Conservation (phyloP, 176 grass and related monocot species). For the Hsuehochloa calcarea region DNA sequence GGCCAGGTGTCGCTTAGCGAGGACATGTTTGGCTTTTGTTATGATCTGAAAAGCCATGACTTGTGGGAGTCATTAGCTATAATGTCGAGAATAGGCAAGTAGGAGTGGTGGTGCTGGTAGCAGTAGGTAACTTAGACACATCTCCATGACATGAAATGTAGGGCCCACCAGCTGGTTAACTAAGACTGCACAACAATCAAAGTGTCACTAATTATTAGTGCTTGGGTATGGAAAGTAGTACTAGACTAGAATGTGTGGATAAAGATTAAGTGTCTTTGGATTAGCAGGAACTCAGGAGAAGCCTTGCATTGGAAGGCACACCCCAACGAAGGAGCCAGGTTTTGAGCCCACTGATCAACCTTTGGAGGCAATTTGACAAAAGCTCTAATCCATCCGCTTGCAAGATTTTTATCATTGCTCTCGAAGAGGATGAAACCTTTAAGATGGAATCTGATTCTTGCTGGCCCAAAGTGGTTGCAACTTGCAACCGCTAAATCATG, state of each 20-base stretch:
- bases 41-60: slow-evolving; percentile 1
- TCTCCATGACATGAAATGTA: background rate
- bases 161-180: slow-evolving; percentile 15
- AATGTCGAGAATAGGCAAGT: background rate
- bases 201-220: slow-evolving; percentile 37
- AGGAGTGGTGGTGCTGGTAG: background rate
- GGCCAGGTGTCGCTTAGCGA: background rate
- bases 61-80: background rate
- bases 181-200: slow-evolving; percentile 27
- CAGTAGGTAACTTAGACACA: slow-evolving; percentile 23
- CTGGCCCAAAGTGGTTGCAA: slow-evolving; percentile 2
- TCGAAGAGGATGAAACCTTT: background rate
- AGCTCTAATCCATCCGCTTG: background rate
- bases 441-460: background rate
- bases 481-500: background rate
- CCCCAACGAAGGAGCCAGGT: background rate
- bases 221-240: slow-evolving; percentile 7
- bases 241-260: slow-evolving; percentile 6
- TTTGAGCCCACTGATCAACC: slow-evolving; percentile 24
- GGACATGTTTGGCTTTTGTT: background rate
- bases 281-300: slow-evolving; percentile 17
- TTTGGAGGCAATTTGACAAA: slow-evolving; percentile 25
- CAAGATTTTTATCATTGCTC: background rate
- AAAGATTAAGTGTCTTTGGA: background rate
- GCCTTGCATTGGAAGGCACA: slow-evolving; percentile 30